Percentiles rank a stretch among this genome's conserved stretches.
phyloP scores from a whole-genome alignment of 139 green algal species.

The Coccomyxa sp. region DNA sequence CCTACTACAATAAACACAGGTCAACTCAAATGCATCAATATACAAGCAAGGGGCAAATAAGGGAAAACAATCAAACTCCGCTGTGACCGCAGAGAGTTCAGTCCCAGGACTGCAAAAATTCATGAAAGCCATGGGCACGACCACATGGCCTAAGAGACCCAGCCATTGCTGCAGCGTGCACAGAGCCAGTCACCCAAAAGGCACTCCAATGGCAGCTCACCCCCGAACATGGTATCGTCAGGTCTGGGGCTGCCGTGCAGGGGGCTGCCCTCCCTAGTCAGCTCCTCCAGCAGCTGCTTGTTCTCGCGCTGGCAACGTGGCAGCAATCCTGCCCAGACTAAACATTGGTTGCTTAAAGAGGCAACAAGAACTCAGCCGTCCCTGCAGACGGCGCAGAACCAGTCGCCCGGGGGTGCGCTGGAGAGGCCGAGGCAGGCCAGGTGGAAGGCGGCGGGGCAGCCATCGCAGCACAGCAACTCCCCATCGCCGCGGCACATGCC shows the following conservation, averaged over 20 bases:
- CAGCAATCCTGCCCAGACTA: constrained; percentile 29
- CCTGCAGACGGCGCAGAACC: constrained; percentile 42
- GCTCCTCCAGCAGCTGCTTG: constrained; percentile 29
- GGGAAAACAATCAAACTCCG: too few relatives aligned
- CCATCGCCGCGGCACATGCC: constrained; percentile 21
- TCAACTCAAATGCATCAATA: too few relatives aligned
- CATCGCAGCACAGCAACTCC: constrained; percentile 52
- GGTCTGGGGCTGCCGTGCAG: not conserved
- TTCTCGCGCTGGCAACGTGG: constrained; percentile 26
- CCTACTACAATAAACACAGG: too few relatives aligned
- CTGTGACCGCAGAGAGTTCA: too few relatives aligned
- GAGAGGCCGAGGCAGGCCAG: constrained; percentile 36
- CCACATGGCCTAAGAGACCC: too few relatives aligned
- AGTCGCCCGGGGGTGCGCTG: constrained; percentile 34
- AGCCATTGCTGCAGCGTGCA: too few relatives aligned
- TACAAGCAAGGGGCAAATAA: too few relatives aligned
- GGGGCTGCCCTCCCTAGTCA: constrained; percentile 13
- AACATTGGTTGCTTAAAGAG: not conserved
- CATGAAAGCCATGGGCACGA: too few relatives aligned
- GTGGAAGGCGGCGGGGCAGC: constrained; percentile 42
- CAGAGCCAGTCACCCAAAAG: too few relatives aligned
- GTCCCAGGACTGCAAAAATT: too few relatives aligned
- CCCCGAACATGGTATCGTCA: not conserved
- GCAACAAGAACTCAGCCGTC: constrained; percentile 8
- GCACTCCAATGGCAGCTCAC: not conserved